Evolutionary conservation across 2,329 filamentous ascomycete genomes (phyloP).

Genomic region (Neodidymelliopsis sp.): DNA sequence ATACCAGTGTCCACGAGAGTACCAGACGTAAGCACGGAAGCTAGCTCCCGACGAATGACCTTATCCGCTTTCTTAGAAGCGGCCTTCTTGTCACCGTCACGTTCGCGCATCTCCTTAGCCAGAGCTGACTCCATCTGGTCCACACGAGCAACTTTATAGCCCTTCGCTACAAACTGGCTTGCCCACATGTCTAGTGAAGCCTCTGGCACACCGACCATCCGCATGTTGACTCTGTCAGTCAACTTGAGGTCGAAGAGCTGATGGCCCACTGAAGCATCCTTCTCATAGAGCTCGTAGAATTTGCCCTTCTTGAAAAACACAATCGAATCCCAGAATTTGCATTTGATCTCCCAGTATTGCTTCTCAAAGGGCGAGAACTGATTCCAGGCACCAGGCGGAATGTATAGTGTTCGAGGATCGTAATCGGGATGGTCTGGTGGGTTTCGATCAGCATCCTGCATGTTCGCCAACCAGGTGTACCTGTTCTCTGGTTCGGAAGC

Average conservation of each 20-base stretch:
- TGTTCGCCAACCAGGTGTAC: slow-evolving; percentile 88
- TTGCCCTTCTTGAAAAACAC: slow-evolving; percentile 99
- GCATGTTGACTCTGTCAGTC: slow-evolving; percentile 98
- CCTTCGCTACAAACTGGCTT: slow-evolving; percentile 97
- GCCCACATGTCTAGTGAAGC: slow-evolving; percentile 96
- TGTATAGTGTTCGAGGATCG: slow-evolving; percentile 88
- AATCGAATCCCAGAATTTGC: slow-evolving; percentile 95
- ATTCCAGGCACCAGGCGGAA: slow-evolving; percentile 79
- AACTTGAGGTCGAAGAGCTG: slow-evolving; percentile 97
- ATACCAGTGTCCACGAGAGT: slow-evolving; percentile 95
- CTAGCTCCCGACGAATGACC: slow-evolving; percentile 88
- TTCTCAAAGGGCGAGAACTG: slow-evolving; percentile 95
- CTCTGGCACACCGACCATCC: slow-evolving; percentile 98
- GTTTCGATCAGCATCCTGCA: slow-evolving; percentile 84
- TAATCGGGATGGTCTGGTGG: slow-evolving; percentile 83
- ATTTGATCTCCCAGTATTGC: slow-evolving; percentile 99
- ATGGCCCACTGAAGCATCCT: slow-evolving; percentile 94
- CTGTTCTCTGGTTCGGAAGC: slow-evolving; percentile 83
- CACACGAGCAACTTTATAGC: slow-evolving; percentile 94
- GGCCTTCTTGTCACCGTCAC: slow-evolving; percentile 67
- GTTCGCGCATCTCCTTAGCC: slow-evolving; percentile 98
- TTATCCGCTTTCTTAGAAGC: slow-evolving; percentile 72
- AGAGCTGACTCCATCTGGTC: slow-evolving; percentile 97
- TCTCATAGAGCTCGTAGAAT: slow-evolving; percentile 98
- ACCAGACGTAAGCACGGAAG: slow-evolving; percentile 88